A percentile compares a stretch with the other conserved stretches of the same genome.
Conservation (phyloP, 2,329 filamentous ascomycete species). For the Aspergillus felis region DNA sequence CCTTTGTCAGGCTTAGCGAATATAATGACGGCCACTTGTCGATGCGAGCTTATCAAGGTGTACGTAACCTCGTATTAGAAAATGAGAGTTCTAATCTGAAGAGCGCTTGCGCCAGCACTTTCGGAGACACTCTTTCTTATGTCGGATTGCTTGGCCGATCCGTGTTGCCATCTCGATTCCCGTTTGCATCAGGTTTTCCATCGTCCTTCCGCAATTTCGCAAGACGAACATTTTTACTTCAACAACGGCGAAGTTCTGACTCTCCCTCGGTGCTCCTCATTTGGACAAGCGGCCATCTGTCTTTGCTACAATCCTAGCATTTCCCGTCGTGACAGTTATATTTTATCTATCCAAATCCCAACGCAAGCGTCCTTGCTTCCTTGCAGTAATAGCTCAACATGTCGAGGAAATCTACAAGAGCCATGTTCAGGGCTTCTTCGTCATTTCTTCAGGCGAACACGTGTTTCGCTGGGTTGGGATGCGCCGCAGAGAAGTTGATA, state of each 20-base stretch:
- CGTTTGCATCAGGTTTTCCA: neutral
- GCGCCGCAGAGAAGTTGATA: neutral
- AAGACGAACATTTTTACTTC: neutral
- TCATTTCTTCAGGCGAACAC: neutral
- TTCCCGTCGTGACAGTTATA: neutral
- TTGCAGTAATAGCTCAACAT: neutral
- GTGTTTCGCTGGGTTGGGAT: neutral
- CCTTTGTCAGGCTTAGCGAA: neutral
- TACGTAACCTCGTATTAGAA: neutral
- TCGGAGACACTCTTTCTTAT: neutral
- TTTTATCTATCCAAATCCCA: neutral
- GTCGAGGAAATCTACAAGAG: neutral
- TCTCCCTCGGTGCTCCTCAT: neutral
- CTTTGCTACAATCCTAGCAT: neutral
- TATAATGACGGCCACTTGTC: neutral
- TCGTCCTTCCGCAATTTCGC: neutral
- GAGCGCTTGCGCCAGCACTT: neutral
- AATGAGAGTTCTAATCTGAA: neutral
- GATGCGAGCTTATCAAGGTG: neutral
- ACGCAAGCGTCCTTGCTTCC: neutral
- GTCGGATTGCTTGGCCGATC: neutral
- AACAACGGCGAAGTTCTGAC: neutral
- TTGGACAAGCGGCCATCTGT: neutral
- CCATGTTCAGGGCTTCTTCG: neutral
- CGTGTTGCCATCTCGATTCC: neutral